Evolutionary conservation across 2,329 filamentous ascomycete species (phyloP), one percentile per base, ranked within the genome.

Genomic region (Xylariaceae sp.): DNA sequence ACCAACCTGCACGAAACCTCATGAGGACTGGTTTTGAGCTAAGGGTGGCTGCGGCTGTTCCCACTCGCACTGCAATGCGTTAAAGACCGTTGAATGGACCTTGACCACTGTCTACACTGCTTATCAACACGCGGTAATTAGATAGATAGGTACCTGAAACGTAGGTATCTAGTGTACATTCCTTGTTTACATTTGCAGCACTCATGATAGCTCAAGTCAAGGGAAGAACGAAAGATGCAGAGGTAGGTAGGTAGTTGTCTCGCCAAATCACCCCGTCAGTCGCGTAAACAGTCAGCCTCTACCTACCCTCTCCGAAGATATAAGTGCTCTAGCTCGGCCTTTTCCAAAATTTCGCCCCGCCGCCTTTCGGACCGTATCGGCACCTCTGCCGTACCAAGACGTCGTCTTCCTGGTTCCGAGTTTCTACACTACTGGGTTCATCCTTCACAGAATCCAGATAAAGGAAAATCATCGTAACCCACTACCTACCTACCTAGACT

Each of bases 241-340:
- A 22, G 18, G 19, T 42, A 22, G 18, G 39, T 12, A 22, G 10
- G 3, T 34, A 54, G 32, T 29, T 26, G 32, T 36, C 30, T 22
- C 39, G 13, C 16, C 39, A 22, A 10, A 19, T 22, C 13, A 9
- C 18, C 19, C 39, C 8, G 18, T 42, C 15, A 26, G 47, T 51
- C 13, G 22, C 21, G 21, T 16, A 44, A 19, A 41, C 30, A 42
- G 30, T 26, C 34, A 51, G 19, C 32, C 13, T 47, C 44, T 21
- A 39, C 45, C 34, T 42, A 40, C 29, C n/a, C 47, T 44, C 26
- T 26, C 8, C 26, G 26, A 8, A 41, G 32, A 34, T 34, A 15
- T 34, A 61, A 62, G 54, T 61, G 53, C 43, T 60, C 49, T 57
- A 57, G 49, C 58, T 66, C 63, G 63, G 64, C 60, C 63, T 57